Conservation (phyloP, 441 rosid genomes). For the Jatropha podagrica region DNA sequence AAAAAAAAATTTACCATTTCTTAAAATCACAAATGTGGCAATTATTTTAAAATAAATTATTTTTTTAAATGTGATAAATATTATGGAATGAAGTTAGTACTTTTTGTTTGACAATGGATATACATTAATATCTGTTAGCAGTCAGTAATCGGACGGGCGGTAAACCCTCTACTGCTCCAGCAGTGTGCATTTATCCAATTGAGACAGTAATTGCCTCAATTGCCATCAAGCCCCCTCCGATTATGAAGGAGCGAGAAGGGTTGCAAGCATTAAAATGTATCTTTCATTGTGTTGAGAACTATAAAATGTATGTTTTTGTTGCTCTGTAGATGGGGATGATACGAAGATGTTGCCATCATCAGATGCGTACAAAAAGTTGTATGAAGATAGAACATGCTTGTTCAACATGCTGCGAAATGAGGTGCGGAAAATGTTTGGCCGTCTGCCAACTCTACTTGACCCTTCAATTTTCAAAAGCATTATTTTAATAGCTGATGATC, state of each 20-base stretch:
- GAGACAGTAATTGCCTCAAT: not conserved
- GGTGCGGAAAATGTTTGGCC: slow-evolving; percentile 3
- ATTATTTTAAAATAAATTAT: too few species aligned
- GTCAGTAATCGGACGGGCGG: not conserved
- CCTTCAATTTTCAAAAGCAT: slow-evolving; percentile 7
- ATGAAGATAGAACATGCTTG: not conserved
- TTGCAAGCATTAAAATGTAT: not conserved
- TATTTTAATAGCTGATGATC: slow-evolving; percentile 3
- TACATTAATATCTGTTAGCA: not conserved
- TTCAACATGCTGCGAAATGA: not conserved
- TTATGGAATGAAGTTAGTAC: not conserved
- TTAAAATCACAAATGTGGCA: too few species aligned
- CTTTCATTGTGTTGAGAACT: not conserved
- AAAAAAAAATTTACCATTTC: too few species aligned
- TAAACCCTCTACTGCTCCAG: not conserved
- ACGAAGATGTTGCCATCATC: not conserved
- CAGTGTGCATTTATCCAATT: not conserved
- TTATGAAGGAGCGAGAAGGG: not conserved
- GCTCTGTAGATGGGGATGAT: slow-evolving; percentile 1
- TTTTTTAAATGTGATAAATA: too few species aligned
- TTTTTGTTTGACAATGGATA: not conserved
- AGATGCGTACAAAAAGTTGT: slow-evolving; percentile 4
- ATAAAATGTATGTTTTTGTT: not conserved
- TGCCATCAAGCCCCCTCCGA: not conserved
- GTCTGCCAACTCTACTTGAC: not conserved